phyloP scores from a whole-genome alignment of 352 stramenopile species.

The Phytophthora rubi region DNA sequence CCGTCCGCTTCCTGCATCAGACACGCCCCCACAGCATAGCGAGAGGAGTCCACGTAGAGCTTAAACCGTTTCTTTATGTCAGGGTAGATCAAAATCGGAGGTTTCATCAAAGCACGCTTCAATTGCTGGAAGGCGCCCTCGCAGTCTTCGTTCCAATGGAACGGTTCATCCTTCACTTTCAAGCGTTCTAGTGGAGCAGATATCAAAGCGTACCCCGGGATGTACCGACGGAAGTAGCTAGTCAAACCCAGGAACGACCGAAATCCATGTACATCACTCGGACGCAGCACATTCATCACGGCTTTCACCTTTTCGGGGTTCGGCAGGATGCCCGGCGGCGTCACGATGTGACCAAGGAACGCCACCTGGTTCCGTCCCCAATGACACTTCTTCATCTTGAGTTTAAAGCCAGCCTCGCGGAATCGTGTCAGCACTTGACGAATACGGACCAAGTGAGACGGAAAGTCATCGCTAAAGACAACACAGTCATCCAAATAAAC shows the following conservation, averaged over 20 bases:
- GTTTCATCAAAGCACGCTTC: constrained; percentile 2
- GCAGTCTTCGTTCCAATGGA: constrained; percentile 1
- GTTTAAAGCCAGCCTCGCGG: no score
- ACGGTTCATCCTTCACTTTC: constrained; percentile 1
- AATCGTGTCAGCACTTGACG: no score
- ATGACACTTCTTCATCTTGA: no score
- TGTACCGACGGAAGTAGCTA: constrained; percentile 4
- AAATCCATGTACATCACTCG: no score
- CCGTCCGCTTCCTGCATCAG: constrained; percentile 5
- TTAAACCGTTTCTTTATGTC: constrained; percentile 4
- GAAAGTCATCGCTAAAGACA: no score
- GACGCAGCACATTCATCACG: no score
- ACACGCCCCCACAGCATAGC: constrained; percentile 2
- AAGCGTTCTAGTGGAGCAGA: constrained; percentile 1
- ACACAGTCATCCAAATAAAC: no score
- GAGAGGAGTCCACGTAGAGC: constrained; percentile 4
- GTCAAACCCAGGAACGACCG: not conserved
- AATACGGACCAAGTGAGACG: no score
- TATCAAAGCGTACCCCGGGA: constrained; percentile 5
- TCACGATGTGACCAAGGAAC: no score
- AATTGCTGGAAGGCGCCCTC: constrained; percentile 3
- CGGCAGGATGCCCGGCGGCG: no score
- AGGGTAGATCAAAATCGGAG: constrained; percentile 6
- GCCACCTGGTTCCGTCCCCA: no score
- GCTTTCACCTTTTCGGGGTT: no score